Percentiles rank a stretch among this genome's conserved stretches.
Evolutionary conservation across 2,329 filamentous ascomycete species (phyloP).

Genomic region (Phaeomoniella chlamydospora): DNA sequence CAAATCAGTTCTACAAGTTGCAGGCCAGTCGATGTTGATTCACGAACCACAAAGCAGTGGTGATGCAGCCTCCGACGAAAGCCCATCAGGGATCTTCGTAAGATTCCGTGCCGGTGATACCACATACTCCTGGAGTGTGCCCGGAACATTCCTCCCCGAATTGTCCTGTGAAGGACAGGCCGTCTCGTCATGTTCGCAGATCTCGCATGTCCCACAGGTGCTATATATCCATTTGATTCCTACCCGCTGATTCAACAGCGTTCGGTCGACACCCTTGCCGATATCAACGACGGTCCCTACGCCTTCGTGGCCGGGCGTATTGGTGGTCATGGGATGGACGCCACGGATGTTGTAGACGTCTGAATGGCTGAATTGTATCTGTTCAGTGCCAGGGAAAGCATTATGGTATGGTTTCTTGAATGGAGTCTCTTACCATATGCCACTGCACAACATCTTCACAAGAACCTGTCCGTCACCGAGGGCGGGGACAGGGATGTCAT

Average conservation of each 20-base stretch:
- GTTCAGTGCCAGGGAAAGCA: neutral
- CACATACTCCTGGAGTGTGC: constrained; percentile 23
- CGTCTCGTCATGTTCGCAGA: constrained; percentile 21
- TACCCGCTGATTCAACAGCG: constrained; percentile 9
- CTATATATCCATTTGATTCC: constrained; percentile 21
- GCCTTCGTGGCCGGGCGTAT: constrained; percentile 32
- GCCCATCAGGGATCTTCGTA: constrained; percentile 18
- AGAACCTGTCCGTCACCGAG: constrained; percentile 26
- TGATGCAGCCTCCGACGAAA: constrained; percentile 18
- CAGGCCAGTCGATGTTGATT: neutral
- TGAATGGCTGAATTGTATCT: constrained; percentile 18
- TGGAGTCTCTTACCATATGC: constrained; percentile 20
- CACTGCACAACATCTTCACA: constrained; percentile 31
- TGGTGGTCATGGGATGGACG: constrained; percentile 26
- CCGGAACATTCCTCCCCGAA: constrained; percentile 21
- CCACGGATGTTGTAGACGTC: constrained; percentile 30
- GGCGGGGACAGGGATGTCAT: constrained; percentile 20
- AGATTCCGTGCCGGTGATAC: constrained; percentile 20
- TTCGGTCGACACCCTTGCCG: constrained; percentile 1
- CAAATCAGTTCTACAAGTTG: neutral
- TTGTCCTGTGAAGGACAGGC: constrained; percentile 23
- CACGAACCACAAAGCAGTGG: constrained; percentile 22
- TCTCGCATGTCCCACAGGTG: constrained; percentile 21
- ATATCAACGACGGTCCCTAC: constrained; percentile 24
- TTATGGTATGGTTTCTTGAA: neutral